These are phyloP conservation scores for Globisporangium recalcitrans DNA, from an alignment of 352 stramenopile genomes.

Conservation along the genomic window DNA sequence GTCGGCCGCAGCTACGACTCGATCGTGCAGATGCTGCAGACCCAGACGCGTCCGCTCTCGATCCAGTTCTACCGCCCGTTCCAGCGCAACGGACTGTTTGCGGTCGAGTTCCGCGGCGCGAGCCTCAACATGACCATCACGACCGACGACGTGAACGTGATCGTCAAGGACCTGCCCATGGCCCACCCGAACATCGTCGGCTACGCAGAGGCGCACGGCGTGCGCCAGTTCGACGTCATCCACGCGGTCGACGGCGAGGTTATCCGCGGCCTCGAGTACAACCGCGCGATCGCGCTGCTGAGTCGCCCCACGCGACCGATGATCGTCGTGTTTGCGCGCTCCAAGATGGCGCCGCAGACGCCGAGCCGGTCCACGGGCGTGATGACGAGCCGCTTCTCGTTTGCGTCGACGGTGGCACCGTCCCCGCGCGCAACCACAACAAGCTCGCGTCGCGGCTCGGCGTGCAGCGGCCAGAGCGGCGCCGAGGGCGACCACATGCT, in stretches of 20 bases:
- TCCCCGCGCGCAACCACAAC: slow-evolving; percentile 34
- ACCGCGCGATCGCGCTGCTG: slow-evolving; percentile 70
- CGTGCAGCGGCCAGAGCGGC: slow-evolving; percentile 35
- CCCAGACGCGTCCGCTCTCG: slow-evolving; percentile 54
- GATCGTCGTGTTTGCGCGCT: slow-evolving; percentile 77
- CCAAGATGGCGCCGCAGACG: slow-evolving; percentile 54
- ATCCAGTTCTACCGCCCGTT: slow-evolving; percentile 85
- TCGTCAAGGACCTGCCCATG: slow-evolving; percentile 82
- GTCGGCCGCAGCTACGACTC: slow-evolving; percentile 77
- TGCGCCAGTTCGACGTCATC: slow-evolving; percentile 75
- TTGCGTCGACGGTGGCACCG: slow-evolving; percentile 62
- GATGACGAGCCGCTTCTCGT: slow-evolving; percentile 65
- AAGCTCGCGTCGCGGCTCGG: slow-evolving; percentile 37
- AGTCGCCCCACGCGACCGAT: slow-evolving; percentile 60
- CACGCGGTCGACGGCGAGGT: slow-evolving; percentile 77
- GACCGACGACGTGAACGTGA: slow-evolving; percentile 79
- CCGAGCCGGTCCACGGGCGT: slow-evolving; percentile 44
- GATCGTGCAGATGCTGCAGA: slow-evolving; percentile 85
- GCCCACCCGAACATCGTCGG: slow-evolving; percentile 77
- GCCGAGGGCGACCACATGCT: slow-evolving; percentile 57
- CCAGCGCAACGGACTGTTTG: slow-evolving; percentile 69
- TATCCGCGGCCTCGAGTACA: slow-evolving; percentile 77
- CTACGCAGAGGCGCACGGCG: slow-evolving; percentile 75
- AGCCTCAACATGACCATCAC: slow-evolving; percentile 87
- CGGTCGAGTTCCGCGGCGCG: slow-evolving; percentile 71